Evolutionary conservation across 495 filamentous ascomycete genomes (phyloP).

Genomic region (Penicillium lividum): DNA sequence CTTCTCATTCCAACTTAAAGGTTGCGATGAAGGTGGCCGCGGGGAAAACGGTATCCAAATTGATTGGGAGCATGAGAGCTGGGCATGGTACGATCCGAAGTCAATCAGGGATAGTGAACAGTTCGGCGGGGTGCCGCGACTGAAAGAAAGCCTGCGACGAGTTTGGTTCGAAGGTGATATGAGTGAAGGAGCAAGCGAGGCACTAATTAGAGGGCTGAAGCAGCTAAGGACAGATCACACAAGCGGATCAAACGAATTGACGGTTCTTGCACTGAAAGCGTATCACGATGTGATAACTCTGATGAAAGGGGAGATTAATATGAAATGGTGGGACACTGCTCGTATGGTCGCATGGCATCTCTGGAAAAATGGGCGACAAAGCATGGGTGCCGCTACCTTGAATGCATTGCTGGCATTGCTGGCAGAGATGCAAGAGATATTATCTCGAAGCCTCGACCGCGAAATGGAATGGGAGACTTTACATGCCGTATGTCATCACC

Average conservation of each 20-base stretch:
- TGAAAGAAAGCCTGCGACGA: no score
- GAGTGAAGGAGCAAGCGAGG: no score
- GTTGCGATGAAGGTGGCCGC: constrained; percentile 16
- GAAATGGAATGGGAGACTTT: constrained; percentile 29
- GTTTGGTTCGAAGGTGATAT: no score
- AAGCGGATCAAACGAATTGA: constrained; percentile 57
- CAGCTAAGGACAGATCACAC: constrained; percentile 41
- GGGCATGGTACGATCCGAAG: constrained; percentile 55
- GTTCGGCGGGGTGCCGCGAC: constrained; percentile 43
- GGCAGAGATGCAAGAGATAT: constrained; percentile 31
- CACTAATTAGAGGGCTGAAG: no score
- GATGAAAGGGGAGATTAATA: background rate
- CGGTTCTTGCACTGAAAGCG: no score
- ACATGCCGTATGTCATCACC: constrained; percentile 30
- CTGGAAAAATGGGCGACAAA: constrained; percentile 61
- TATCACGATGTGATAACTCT: constrained; percentile 20
- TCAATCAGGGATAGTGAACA: background rate
- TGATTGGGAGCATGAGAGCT: constrained; percentile 65
- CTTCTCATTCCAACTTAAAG: constrained; percentile 58
- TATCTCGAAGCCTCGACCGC: constrained; percentile 16
- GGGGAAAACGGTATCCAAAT: constrained; percentile 48
- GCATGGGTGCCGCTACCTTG: constrained; percentile 62
- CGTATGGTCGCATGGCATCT: constrained; percentile 64
- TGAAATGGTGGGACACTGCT: constrained; percentile 54
- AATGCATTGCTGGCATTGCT: constrained; percentile 51